These are phyloP conservation scores for Escallonia rubra DNA, from an alignment of 129 eudicot species.

Conservation along the genomic window DNA sequence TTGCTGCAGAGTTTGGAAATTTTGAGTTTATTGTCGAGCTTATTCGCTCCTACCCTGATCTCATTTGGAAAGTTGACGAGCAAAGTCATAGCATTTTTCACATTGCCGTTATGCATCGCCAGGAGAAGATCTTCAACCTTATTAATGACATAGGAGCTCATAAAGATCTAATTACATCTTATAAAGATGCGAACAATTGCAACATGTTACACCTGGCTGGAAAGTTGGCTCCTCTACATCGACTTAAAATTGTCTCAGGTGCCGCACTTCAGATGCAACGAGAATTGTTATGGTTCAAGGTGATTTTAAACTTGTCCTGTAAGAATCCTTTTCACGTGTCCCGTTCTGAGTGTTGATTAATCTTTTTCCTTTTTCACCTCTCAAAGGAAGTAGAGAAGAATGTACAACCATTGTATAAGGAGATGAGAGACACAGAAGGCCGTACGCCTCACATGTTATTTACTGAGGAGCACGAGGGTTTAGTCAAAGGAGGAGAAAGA, in stretches of 20 bases:
- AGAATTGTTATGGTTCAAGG: conserved; percentile 54
- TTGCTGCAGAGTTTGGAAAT: conserved; percentile 47
- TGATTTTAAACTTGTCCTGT: background rate
- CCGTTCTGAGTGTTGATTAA: no score
- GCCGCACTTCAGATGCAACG: conserved; percentile 54
- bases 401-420: conserved; percentile 36
- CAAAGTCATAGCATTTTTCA: conserved; percentile 43
- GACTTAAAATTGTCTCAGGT: conserved; percentile 38
- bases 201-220: conserved; percentile 54
- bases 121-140: conserved; percentile 37
- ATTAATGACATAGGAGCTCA: conserved; percentile 40
- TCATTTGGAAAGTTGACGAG: conserved; percentile 54
- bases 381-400: conserved; percentile 42
- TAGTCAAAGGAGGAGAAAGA: conserved; percentile 34
- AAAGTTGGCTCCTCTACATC: conserved; percentile 25
- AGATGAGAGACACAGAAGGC: conserved; percentile 31
- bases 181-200: conserved; percentile 16
- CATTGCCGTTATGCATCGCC: conserved; percentile 42
- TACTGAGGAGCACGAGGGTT: conserved; percentile 36
- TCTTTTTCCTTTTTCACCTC: no score
- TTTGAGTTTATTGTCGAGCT: conserved; percentile 31
- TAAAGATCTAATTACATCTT: conserved; percentile 38
- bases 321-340: no score
- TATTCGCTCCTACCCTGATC: conserved; percentile 45
- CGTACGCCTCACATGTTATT: conserved; percentile 38